Evolutionary conservation across 164 flowering plant genomes (phyloP).

Genomic region (Chimonanthus salicifolius): DNA sequence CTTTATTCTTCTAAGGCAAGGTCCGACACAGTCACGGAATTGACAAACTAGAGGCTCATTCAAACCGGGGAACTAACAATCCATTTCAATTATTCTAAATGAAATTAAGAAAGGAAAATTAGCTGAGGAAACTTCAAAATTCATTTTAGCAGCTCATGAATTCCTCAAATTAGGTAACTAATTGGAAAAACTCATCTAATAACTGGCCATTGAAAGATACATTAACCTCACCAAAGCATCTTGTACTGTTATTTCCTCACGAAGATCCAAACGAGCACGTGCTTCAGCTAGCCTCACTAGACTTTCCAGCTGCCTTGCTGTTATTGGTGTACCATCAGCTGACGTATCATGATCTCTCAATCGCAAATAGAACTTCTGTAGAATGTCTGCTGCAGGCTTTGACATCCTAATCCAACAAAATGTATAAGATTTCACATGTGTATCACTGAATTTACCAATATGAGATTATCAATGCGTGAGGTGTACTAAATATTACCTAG

Average conservation of each 20-base stretch:
- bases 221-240: slow-evolving; percentile 80
- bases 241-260: slow-evolving; percentile 88
- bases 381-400: slow-evolving; percentile 82
- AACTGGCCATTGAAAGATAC: slow-evolving; percentile 1
- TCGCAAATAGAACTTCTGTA: slow-evolving; percentile 78
- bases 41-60: too few relatives aligned
- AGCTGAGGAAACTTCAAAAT: background rate
- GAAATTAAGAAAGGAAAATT: too few relatives aligned
- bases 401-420: slow-evolving; percentile 57
- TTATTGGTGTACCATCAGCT: slow-evolving; percentile 94
- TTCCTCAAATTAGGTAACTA: background rate
- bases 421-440: background rate
- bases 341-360: slow-evolving; percentile 79
- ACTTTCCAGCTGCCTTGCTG: slow-evolving; percentile 97
- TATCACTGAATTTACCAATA: background rate
- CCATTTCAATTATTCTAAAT: too few relatives aligned
- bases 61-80: too few relatives aligned
- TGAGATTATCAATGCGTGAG: background rate
- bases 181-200: background rate
- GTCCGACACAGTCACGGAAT: too few relatives aligned
- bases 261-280: slow-evolving; percentile 85
- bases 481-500: slow-evolving; percentile 47
- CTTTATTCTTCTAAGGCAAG: too few relatives aligned
- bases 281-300: slow-evolving; percentile 94
- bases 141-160: background rate